Evolutionary conservation across 164 flowering plant species (phyloP).

Genomic region (Nymphaea colorata): DNA sequence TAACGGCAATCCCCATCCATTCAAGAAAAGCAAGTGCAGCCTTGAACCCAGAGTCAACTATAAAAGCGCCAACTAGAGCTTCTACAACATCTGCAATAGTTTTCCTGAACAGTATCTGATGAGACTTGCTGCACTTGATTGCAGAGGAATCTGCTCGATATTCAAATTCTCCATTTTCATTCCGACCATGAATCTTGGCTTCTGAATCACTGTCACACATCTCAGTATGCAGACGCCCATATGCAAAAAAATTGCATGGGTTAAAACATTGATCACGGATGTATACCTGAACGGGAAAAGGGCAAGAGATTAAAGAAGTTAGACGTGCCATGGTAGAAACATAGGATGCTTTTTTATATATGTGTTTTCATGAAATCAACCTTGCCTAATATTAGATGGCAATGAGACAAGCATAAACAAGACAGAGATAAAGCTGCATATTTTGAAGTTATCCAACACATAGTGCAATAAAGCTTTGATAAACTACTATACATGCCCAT

Average conservation of each 20-base stretch:
- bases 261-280: conserved; percentile 83
- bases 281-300: conserved; percentile 42
- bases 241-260: conserved; percentile 54
- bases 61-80: conserved; percentile 82
- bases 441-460: no score
- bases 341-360: no score
- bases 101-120: conserved; percentile 73
- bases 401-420: no score
- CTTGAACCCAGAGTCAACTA: conserved; percentile 89
- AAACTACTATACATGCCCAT: no score
- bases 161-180: conserved; percentile 2
- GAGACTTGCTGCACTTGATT: conserved; percentile 51
- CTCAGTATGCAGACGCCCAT: conserved; percentile 60
- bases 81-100: conserved; percentile 91
- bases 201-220: conserved; percentile 44
- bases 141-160: conserved; percentile 12
- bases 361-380: no score
- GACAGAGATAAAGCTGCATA: no score
- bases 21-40: conserved; percentile 78
- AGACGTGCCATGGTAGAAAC: no score
- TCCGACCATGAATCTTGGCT: conserved; percentile 28
- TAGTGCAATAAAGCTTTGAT: no score
- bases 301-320: no score
- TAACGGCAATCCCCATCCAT: conserved; percentile 77
- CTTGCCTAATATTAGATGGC: no score